Evolutionary conservation across 257 asterid species (phyloP), one percentile per base, ranked within the genome.

Genomic region (Solanum commersonii): DNA sequence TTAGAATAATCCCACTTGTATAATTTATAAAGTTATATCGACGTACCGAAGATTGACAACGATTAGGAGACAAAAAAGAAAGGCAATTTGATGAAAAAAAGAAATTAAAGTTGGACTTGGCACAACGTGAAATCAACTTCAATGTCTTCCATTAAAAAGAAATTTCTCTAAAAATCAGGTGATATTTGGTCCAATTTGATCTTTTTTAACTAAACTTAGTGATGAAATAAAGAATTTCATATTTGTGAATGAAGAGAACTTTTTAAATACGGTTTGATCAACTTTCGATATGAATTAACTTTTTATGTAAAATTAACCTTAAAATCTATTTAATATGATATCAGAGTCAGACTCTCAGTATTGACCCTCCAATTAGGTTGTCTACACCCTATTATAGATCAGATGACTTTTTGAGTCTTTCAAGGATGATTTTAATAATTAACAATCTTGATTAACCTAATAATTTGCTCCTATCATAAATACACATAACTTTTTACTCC

Each of bases 51-150:
- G 42, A 5, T 81, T 81, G 68, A 81, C 27, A 81, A 37, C 67
- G 40, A 81, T 81, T 46, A 44, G 67, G 14, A 81, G 40, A 81
- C 67, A 46, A 81, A 81, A 44, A 44, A n/a, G 10, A 46, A 81
- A 4, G 67, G 85, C 85, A 81, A 81, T 29, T 81, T 81, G 85
- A 81, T 29, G 85, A 29, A 81, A 42, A 56, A 79, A 79, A 44
- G 20, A 46, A 27, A 27, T 46, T 4, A 81, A 81, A 46, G 25
- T 34, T 27, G 40, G 85, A 27, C 85, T 81, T 81, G 85, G 46
- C 68, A 46, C 40, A 81, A 46, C 10, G 85, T 81, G 68, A 81
- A 81, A 81, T 81, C 85, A 81, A 81, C 18, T 81, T 81, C 40
- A 81, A 46, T 81, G 85, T 46, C 40, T 81, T 42, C 20, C 67